Percentiles rank a stretch among this genome's conserved stretches.
Evolutionary conservation across 2,329 filamentous ascomycete species (phyloP).

Genomic region (Apiospora marii): DNA sequence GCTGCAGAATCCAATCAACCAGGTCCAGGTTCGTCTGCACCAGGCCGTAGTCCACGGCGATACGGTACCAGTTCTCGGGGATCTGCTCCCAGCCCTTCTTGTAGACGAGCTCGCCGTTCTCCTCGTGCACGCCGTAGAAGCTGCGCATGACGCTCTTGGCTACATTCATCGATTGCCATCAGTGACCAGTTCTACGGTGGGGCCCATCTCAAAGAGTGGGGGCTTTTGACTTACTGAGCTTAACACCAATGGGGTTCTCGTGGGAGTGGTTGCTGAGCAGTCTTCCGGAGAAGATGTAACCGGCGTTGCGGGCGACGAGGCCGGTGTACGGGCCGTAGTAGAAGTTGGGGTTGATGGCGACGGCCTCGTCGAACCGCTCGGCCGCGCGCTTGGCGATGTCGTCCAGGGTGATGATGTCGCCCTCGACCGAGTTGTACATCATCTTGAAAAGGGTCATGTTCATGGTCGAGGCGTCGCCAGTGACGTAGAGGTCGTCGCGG

Average conservation of each 20-base stretch:
- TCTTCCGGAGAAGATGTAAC: constrained; percentile 52
- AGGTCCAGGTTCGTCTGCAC: constrained; percentile 51
- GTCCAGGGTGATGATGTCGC: constrained; percentile 50
- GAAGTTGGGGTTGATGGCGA: constrained; percentile 60
- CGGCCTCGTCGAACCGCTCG: constrained; percentile 54
- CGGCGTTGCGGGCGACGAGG: constrained; percentile 60
- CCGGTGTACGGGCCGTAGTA: constrained; percentile 62
- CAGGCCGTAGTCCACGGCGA: constrained; percentile 54
- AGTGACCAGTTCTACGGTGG: background rate
- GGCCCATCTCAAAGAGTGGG: too few relatives aligned
- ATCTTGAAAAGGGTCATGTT: constrained; percentile 60
- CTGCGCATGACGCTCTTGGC: constrained; percentile 50
- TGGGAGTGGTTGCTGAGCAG: constrained; percentile 53
- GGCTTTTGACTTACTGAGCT: constrained; percentile 38
- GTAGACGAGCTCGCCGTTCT: constrained; percentile 50
- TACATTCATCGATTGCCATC: constrained; percentile 30
- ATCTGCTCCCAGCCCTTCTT: constrained; percentile 58
- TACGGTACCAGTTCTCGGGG: constrained; percentile 60
- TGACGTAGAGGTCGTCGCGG: constrained; percentile 60
- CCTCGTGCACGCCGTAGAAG: constrained; percentile 54
- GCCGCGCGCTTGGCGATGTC: constrained; percentile 52
- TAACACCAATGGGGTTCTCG: constrained; percentile 47
- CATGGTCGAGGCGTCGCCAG: constrained; percentile 57
- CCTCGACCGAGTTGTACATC: constrained; percentile 49
- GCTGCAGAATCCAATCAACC: constrained; percentile 44